Base-by-base conservation (phyloP, 2,329 filamentous ascomycete species). In the Diaporthe sp. region DNA sequence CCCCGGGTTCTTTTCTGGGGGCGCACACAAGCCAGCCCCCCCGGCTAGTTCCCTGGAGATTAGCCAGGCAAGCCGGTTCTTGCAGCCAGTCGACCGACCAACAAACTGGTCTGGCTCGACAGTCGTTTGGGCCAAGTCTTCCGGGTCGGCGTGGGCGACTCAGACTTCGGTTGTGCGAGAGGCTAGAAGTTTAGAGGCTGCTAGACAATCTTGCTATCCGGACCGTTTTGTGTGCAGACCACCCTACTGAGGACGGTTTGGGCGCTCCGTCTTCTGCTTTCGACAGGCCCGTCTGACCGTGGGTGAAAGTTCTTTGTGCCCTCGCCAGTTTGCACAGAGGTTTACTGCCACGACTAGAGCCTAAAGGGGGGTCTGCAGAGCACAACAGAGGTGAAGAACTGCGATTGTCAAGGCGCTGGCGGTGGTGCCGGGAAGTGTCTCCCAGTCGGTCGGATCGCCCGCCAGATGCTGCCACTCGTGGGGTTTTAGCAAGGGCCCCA, bases 1-100 rank as follows among this genome's bases (percentile, higher is more conserved):
- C n/a, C 35, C 67, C 72, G 74, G 74, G 54, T 60, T 66, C 66
- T 64, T 50, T 47, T 30, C 64, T 71, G 42, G 47, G 50, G 67
- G 57, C 22, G 12, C 61, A 50, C 42, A 15, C 50, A 50, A 66
- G 33, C 28, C 61, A 67, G 45, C 47, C 47, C 19, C 33, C 30
- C 33, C 47, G 28, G 73, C 17, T 28, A n/a, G 40, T 28, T 28
- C 30, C 13, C 55, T 47, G 25, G 35, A 58, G 54, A 50, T 72
- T 74, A 54, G 52, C 40, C 64, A 42, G 58, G 40, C 38, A 45
- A 45, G 58, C 58, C 38, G 58, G 58, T 25, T 45, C 38, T 45
- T 64, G 35, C 38, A 61, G 58, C 58, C 58, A 33, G 54, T 22
- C 54, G 17, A 33, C 50, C 33, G 55, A 58, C 55, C 40, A 64